phyloP scores from a whole-genome alignment of 164 flowering plant genomes.

The Magnolia officinalis region DNA sequence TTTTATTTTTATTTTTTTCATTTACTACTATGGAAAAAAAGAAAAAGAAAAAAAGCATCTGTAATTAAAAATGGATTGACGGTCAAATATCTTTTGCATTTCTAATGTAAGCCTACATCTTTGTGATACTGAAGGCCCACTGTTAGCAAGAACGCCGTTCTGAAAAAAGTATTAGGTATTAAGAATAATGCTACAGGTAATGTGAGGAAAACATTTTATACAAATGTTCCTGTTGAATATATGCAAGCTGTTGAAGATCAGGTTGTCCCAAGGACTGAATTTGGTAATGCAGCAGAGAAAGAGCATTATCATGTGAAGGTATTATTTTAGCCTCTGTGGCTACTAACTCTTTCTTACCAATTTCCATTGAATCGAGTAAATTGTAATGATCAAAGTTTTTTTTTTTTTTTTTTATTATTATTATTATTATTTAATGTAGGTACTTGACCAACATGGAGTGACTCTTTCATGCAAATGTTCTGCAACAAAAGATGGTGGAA shows the following conservation, averaged over 20 bases:
- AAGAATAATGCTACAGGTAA: conserved; percentile 23
- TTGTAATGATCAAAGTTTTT: neutral
- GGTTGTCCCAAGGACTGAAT: conserved; percentile 33
- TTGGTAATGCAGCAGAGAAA: conserved; percentile 36
- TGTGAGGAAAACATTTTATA: conserved; percentile 30
- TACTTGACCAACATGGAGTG: conserved; percentile 32
- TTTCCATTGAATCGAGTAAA: neutral
- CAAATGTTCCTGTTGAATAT: conserved; percentile 39
- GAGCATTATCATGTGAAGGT: conserved; percentile 51
- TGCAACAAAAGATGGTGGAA: conserved; percentile 20
- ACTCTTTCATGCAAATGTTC: conserved; percentile 54
- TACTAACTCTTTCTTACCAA: neutral
- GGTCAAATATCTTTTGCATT: neutral
- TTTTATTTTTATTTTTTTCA: too few relatives aligned
- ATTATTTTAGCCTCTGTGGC: conserved; percentile 4
- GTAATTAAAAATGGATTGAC: too few relatives aligned
- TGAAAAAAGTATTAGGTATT: conserved; percentile 9
- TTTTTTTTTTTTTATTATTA: neutral
- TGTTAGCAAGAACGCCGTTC: conserved; percentile 13
- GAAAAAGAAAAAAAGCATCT: too few relatives aligned
- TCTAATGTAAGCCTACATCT: conserved; percentile 1
- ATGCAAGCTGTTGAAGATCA: conserved; percentile 20
- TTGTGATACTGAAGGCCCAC: conserved; percentile 26
- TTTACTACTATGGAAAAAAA: too few relatives aligned
- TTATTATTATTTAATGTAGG: conserved; percentile 29